Conservation (phyloP, 179 eudicot genomes). For the Vitellaria paradoxa region DNA sequence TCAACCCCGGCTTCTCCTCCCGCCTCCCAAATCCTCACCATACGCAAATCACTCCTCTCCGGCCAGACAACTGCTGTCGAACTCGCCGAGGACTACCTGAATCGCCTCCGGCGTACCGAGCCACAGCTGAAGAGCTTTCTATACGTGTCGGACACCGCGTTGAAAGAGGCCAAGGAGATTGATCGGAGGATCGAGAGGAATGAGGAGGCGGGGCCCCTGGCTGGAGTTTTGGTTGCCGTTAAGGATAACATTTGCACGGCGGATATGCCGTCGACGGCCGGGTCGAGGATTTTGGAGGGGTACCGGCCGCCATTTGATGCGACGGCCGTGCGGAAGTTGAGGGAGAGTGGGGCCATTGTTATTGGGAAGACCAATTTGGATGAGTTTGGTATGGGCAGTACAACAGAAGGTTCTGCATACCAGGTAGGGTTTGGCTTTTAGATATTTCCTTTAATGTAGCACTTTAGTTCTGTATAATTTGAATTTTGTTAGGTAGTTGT, state of each 20-base stretch:
- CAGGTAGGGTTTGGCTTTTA: constrained; percentile 45
- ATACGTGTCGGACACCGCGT: constrained; percentile 42
- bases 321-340: constrained; percentile 70
- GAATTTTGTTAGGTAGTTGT: background rate
- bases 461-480: background rate
- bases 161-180: constrained; percentile 54
- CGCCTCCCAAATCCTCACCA: constrained; percentile 71
- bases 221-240: constrained; percentile 78
- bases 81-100: constrained; percentile 52
- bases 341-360: constrained; percentile 73
- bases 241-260: constrained; percentile 86
- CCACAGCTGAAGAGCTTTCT: constrained; percentile 72
- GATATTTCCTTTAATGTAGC: background rate
- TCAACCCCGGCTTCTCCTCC: constrained; percentile 22
- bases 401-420: constrained; percentile 88
- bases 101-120: constrained; percentile 59
- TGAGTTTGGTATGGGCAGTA: constrained; percentile 98
- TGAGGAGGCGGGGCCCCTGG: constrained; percentile 66
- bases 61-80: constrained; percentile 64
- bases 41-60: constrained; percentile 69
- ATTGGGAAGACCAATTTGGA: constrained; percentile 97
- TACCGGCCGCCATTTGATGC: constrained; percentile 83
- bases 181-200: constrained; percentile 51
- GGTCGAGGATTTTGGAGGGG: constrained; percentile 66
- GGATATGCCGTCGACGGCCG: constrained; percentile 86